Evolutionary conservation across 2,329 filamentous ascomycete genomes (phyloP).

Genomic region (Penicillium sumatraense): DNA sequence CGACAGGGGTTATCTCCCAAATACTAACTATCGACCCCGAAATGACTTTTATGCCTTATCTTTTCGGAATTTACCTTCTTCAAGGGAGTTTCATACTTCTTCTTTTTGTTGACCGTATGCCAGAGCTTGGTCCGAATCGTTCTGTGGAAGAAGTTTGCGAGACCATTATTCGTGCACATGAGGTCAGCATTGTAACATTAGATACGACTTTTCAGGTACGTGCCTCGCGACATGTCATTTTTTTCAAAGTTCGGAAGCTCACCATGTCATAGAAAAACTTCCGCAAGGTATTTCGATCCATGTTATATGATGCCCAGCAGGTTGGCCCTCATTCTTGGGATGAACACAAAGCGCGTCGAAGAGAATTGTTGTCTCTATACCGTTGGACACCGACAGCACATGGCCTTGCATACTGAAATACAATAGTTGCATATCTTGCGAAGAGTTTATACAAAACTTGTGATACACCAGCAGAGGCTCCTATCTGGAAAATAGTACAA

Average conservation of each 20-base stretch:
- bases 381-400: conserved; percentile 49
- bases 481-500: too few species aligned
- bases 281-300: conserved; percentile 57
- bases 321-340: conserved; percentile 46
- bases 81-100: conserved; percentile 58
- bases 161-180: conserved; percentile 56
- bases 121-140: conserved; percentile 51
- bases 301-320: conserved; percentile 54
- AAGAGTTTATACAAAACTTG: too few species aligned
- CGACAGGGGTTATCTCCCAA: conserved; percentile 51
- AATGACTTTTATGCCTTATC: conserved; percentile 57
- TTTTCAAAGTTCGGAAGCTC: background rate
- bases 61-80: conserved; percentile 58
- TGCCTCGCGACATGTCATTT: background rate
- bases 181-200: conserved; percentile 57
- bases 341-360: conserved; percentile 51
- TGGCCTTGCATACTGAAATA: conserved; percentile 15
- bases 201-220: conserved; percentile 56
- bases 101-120: conserved; percentile 56
- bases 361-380: conserved; percentile 58
- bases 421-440: background rate
- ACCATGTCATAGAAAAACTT: conserved; percentile 53
- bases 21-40: conserved; percentile 56
- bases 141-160: conserved; percentile 56
- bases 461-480: too few species aligned